Percentiles rank a stretch among this genome's conserved stretches.
These are phyloP conservation scores for Trichoderma virens DNA, from an alignment of 495 filamentous ascomycete species.

Conservation along the genomic window DNA sequence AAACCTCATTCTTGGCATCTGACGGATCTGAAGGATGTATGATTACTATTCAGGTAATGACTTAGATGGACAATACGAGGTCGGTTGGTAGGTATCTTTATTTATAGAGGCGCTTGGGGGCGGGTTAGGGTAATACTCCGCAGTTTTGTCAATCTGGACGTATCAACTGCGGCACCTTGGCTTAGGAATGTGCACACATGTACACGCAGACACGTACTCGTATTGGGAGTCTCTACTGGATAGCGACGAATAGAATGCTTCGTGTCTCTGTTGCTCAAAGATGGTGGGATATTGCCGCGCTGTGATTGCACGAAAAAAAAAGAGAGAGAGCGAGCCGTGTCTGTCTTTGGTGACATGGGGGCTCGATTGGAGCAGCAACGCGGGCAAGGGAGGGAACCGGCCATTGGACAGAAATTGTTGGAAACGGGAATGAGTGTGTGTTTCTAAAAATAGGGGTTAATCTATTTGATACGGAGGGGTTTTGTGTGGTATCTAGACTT, in stretches of 20 bases:
- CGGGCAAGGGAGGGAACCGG: too few species aligned
- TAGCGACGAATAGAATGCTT: neutral
- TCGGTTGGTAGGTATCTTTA: neutral
- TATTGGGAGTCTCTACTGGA: neutral
- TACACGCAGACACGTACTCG: too few species aligned
- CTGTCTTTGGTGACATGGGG: neutral
- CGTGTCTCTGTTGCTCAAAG: neutral
- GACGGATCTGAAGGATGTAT: neutral
- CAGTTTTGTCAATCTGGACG: too few species aligned
- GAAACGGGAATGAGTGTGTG: too few species aligned
- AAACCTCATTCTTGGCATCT: neutral
- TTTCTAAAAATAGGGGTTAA: too few species aligned
- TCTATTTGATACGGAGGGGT: too few species aligned
- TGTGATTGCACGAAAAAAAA: conserved; percentile 1
- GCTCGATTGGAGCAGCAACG: neutral
- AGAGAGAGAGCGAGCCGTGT: neutral
- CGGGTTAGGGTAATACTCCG: too few species aligned
- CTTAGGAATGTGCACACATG: too few species aligned
- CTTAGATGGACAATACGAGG: neutral
- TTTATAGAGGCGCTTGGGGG: neutral
- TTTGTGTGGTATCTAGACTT: too few species aligned
- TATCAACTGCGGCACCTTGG: too few species aligned
- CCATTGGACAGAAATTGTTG: too few species aligned
- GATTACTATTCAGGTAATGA: neutral
- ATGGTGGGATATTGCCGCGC: neutral